phyloP scores from a whole-genome alignment of 768 basidiomycete genomes.

The Gloeophyllum trabeum region DNA sequence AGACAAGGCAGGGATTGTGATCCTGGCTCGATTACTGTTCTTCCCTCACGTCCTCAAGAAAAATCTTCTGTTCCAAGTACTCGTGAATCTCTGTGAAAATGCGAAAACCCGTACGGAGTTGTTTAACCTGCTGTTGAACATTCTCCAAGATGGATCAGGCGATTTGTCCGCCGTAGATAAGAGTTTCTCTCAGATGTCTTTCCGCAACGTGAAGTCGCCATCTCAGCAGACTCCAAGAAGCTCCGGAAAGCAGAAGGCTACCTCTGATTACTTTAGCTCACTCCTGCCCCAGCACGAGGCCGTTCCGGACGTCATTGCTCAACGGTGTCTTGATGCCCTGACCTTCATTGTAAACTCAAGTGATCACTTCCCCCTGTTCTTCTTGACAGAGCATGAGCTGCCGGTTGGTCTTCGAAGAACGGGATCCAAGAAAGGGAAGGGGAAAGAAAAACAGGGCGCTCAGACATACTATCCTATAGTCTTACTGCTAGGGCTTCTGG shows the following conservation, averaged over 20 bases:
- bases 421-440: slow-evolving; percentile 81
- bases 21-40: slow-evolving; percentile 87
- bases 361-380: slow-evolving; percentile 79
- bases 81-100: slow-evolving; percentile 95
- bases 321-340: slow-evolving; percentile 88
- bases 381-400: slow-evolving; percentile 91
- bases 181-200: slow-evolving; percentile 85
- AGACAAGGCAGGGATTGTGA: slow-evolving; percentile 82
- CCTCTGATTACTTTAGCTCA: slow-evolving; percentile 38
- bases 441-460: slow-evolving; percentile 77
- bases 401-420: slow-evolving; percentile 63
- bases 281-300: slow-evolving; percentile 55
- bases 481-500: slow-evolving; percentile 76
- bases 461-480: slow-evolving; percentile 90
- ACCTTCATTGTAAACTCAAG: slow-evolving; percentile 81
- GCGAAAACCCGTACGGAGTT: slow-evolving; percentile 82
- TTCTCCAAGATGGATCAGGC: slow-evolving; percentile 90
- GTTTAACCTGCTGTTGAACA: slow-evolving; percentile 88
- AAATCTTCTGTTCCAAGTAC: slow-evolving; percentile 74
- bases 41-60: slow-evolving; percentile 90
- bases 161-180: slow-evolving; percentile 89
- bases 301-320: slow-evolving; percentile 87
- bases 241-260: slow-evolving; percentile 59
- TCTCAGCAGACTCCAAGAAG: slow-evolving; percentile 28
- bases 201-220: slow-evolving; percentile 46